Percentiles rank a stretch among this genome's conserved stretches.
These are phyloP conservation scores for Ophiostoma novo-ulmi DNA, from an alignment of 2,329 filamentous ascomycete species.

Conservation along the genomic window DNA sequence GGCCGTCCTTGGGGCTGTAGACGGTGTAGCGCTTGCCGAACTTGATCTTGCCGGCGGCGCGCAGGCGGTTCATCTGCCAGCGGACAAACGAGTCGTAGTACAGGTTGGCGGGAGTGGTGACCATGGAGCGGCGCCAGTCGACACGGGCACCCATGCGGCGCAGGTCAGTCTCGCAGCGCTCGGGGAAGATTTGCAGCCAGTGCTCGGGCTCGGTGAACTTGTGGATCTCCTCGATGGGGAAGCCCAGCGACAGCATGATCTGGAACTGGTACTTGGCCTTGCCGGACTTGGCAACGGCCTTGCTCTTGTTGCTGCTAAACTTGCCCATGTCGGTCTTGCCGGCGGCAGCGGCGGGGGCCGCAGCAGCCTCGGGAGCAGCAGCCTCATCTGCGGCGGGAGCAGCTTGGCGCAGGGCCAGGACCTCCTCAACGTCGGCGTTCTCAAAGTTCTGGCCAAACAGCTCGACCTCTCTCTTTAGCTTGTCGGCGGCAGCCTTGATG, in stretches of 20 bases:
- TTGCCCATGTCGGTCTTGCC: slow-evolving; percentile 85
- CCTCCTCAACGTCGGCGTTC: slow-evolving; percentile 48
- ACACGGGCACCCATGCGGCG: slow-evolving; percentile 79
- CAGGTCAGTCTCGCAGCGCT: slow-evolving; percentile 69
- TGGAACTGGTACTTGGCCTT: slow-evolving; percentile 92
- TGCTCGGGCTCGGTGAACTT: slow-evolving; percentile 72
- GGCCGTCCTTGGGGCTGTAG: slow-evolving; percentile 67
- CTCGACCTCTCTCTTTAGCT: slow-evolving; percentile 82
- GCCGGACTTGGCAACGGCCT: slow-evolving; percentile 81
- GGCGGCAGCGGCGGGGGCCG: slow-evolving; percentile 35
- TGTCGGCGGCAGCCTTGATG: slow-evolving; percentile 93
- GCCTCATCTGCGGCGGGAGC: slow-evolving; percentile 72
- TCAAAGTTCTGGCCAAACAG: slow-evolving; percentile 82
- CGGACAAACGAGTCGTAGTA: slow-evolving; percentile 94
- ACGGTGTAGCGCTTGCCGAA: slow-evolving; percentile 59
- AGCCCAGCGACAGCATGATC: slow-evolving; percentile 82
- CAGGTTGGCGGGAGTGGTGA: slow-evolving; percentile 93
- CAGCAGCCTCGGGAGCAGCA: slow-evolving; percentile 58
- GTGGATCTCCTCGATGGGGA: slow-evolving; percentile 83
- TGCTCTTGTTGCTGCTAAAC: slow-evolving; percentile 88
- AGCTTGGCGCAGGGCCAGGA: slow-evolving; percentile 45
- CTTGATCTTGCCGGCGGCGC: slow-evolving; percentile 85
- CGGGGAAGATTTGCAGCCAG: slow-evolving; percentile 90
- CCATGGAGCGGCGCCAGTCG: slow-evolving; percentile 87
- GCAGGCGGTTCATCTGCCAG: slow-evolving; percentile 95